Percentiles rank a stretch among this genome's conserved stretches.
Evolutionary conservation across 306 rosid species (phyloP).

Genomic region (Mimosa bimucronata): DNA sequence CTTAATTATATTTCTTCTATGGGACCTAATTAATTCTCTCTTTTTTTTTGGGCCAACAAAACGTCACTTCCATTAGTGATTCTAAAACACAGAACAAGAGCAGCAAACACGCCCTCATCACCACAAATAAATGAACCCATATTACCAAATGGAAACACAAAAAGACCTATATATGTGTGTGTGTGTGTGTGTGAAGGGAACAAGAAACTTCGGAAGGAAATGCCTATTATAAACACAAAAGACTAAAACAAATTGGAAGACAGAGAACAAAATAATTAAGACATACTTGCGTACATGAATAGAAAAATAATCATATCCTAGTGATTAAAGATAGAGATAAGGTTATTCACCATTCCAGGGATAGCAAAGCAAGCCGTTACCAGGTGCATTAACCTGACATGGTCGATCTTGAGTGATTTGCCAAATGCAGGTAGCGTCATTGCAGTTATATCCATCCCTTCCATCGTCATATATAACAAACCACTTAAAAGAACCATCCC

Average conservation of each 20-base stretch:
- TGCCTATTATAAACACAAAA: background rate
- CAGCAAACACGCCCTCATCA: too few species aligned
- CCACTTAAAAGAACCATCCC: background rate
- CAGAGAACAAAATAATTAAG: too few species aligned
- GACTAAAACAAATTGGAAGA: too few species aligned
- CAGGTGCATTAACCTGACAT: background rate
- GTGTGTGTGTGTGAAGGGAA: too few species aligned
- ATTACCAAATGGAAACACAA: too few species aligned
- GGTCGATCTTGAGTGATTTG: background rate
- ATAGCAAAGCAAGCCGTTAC: background rate
- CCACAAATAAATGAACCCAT: too few species aligned
- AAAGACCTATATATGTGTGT: too few species aligned
- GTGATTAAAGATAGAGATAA: background rate
- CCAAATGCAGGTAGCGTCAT: conserved; percentile 3
- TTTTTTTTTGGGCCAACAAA: too few species aligned
- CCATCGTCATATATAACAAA: background rate
- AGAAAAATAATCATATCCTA: background rate
- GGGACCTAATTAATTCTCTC: too few species aligned
- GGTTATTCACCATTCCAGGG: background rate
- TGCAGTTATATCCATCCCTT: background rate
- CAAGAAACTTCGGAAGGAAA: background rate
- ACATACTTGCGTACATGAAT: background rate
- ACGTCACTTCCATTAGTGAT: background rate
- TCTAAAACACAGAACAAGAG: too few species aligned
- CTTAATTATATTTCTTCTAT: too few species aligned